phyloP scores from a whole-genome alignment of 2,329 filamentous ascomycete genomes.

The Lasiodiplodia gonubiensis region DNA sequence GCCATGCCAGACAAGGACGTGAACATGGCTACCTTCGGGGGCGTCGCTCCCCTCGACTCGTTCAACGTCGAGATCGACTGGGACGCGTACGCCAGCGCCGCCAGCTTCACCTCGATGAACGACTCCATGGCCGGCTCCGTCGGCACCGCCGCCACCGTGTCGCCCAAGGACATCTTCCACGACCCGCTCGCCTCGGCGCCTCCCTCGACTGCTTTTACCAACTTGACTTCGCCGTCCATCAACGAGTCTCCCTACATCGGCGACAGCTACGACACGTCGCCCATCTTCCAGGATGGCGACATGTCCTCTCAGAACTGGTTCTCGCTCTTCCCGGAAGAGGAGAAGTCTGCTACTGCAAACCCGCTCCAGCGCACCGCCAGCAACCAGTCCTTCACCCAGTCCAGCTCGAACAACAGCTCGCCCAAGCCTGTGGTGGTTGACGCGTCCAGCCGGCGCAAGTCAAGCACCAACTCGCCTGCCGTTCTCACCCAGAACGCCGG shows the following conservation, averaged over 20 bases:
- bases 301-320: conserved; percentile 71
- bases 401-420: conserved; percentile 45
- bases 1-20: conserved; percentile 18
- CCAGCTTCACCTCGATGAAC: conserved; percentile 54
- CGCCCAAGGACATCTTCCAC: conserved; percentile 79
- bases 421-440: conserved; percentile 38
- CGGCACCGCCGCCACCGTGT: conserved; percentile 66
- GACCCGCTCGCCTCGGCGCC: conserved; percentile 76
- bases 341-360: conserved; percentile 39
- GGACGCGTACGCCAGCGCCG: conserved; percentile 33
- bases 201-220: conserved; percentile 80
- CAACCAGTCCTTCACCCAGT: conserved; percentile 45
- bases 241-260: conserved; percentile 75
- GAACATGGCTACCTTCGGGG: conserved; percentile 24
- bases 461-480: conserved; percentile 53
- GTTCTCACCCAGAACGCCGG: conserved; percentile 69
- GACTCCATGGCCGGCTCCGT: conserved; percentile 36
- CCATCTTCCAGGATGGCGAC: conserved; percentile 67
- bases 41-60: conserved; percentile 9
- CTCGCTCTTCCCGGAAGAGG: conserved; percentile 69
- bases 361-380: conserved; percentile 50
- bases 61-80: conserved; percentile 33
- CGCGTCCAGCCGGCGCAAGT: conserved; percentile 44
- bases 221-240: conserved; percentile 81
- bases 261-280: conserved; percentile 78